phyloP scores from a whole-genome alignment of 305 asterid genomes.

The Fraxinus floribunda region DNA sequence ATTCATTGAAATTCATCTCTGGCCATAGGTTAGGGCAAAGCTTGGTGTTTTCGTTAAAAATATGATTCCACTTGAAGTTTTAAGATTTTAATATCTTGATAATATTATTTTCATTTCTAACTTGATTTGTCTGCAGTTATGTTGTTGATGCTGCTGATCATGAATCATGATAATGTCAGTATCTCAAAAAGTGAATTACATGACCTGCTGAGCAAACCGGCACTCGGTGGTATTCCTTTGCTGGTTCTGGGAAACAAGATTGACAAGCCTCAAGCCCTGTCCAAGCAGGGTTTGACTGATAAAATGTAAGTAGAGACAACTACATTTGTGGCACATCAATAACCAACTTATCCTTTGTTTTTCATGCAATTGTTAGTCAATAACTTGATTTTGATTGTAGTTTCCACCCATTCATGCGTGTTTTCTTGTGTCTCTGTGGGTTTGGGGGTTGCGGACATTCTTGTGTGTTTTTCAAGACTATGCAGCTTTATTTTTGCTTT shows the following conservation, averaged over 20 bases:
- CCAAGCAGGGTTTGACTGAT: slow-evolving; percentile 81
- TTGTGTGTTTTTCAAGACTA: neutral
- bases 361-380: neutral
- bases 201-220: slow-evolving; percentile 79
- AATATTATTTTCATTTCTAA: neutral
- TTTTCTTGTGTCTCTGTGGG: neutral
- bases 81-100: neutral
- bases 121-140: slow-evolving; percentile 49
- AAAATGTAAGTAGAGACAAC: slow-evolving; percentile 56
- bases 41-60: neutral
- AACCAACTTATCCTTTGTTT: too few species aligned
- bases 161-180: slow-evolving; percentile 73
- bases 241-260: slow-evolving; percentile 90
- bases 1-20: neutral
- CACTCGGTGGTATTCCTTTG: slow-evolving; percentile 83
- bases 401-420: neutral
- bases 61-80: neutral
- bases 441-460: neutral
- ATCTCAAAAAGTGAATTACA: slow-evolving; percentile 79
- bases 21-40: neutral
- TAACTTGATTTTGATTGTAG: neutral
- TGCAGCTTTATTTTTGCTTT: neutral
- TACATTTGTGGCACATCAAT: neutral
- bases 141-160: slow-evolving; percentile 98
- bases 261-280: slow-evolving; percentile 72